A percentile compares a stretch with the other conserved stretches of the same genome.
Evolutionary conservation across 441 rosid species (phyloP).

Genomic region (Brassica hybrid): DNA sequence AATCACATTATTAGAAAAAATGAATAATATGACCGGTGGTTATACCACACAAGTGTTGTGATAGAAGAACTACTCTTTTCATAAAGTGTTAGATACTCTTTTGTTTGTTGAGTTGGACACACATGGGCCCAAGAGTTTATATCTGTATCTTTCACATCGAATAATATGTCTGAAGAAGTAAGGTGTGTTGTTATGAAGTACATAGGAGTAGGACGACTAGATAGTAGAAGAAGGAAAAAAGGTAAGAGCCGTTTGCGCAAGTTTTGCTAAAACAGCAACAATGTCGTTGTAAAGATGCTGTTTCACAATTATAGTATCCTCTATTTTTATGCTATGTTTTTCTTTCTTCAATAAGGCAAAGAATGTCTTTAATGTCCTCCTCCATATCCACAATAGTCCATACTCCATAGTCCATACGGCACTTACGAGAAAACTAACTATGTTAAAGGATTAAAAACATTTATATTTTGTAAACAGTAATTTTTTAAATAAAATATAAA

Average conservation of each 20-base stretch:
- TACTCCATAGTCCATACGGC: too few relatives aligned
- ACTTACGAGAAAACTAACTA: neutral
- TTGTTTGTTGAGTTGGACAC: too few relatives aligned
- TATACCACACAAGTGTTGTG: slow-evolving; percentile 32
- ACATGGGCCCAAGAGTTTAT: too few relatives aligned
- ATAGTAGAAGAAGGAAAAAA: neutral
- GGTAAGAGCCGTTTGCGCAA: neutral
- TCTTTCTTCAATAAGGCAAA: neutral
- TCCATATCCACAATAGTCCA: neutral
- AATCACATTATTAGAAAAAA: too few relatives aligned
- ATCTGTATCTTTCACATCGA: neutral
- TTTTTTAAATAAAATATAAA: too few relatives aligned
- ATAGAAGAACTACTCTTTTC: slow-evolving; percentile 13
- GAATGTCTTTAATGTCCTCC: neutral
- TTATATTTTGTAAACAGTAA: neutral
- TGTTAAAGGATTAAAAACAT: neutral
- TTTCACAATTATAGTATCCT: slow-evolving; percentile 2
- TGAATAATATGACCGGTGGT: slow-evolving; percentile 26
- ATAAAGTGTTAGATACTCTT: too few relatives aligned
- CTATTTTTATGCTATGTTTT: neutral
- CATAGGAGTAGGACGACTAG: neutral
- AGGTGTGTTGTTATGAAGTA: neutral
- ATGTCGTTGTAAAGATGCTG: neutral
- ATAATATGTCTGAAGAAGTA: neutral
- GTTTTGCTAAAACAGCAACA: neutral